Evolutionary conservation across 73 alveolate species (phyloP).

Genomic region (Tetrahymena elliotti): DNA sequence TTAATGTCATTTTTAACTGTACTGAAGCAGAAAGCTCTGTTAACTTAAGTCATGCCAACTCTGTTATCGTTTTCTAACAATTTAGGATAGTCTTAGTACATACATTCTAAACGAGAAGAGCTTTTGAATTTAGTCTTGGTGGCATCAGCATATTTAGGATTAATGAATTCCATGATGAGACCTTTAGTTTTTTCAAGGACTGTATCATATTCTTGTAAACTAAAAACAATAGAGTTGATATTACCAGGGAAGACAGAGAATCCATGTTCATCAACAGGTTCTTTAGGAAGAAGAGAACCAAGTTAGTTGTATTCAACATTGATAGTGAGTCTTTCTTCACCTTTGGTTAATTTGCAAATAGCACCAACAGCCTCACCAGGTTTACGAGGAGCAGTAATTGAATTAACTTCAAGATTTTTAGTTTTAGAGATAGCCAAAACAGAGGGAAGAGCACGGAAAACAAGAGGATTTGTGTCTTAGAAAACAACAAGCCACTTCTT

Average conservation of each 20-base stretch:
- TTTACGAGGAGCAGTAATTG: conserved; percentile 75
- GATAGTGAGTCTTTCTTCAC: conserved; percentile 59
- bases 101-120: conserved; percentile 96
- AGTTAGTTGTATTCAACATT: conserved; percentile 94
- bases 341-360: conserved; percentile 57
- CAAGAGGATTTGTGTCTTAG: conserved; percentile 93
- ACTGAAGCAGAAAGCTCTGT: conserved; percentile 90
- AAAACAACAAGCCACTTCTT: conserved; percentile 89
- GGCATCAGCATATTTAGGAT: conserved; percentile 96
- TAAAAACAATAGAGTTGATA: conserved; percentile 66
- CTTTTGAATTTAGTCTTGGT: conserved; percentile 82
- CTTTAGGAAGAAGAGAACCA: conserved; percentile 84
- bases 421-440: conserved; percentile 69
- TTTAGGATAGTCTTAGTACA: conserved; percentile 98
- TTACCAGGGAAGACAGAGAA: conserved; percentile 92
- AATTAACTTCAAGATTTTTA: conserved; percentile 69
- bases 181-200: conserved; percentile 83
- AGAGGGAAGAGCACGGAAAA: conserved; percentile 80
- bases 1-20: conserved; percentile 91
- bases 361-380: conserved; percentile 94
- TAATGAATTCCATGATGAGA: conserved; percentile 95
- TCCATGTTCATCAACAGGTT: conserved; percentile 87
- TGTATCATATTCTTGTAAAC: conserved; percentile 58
- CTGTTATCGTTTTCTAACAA: conserved; percentile 59
- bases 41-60: conserved; percentile 88